A percentile compares a stretch with the other conserved stretches of the same genome.
These are phyloP conservation scores for Rhynchospora pubera DNA, from an alignment of 176 grass and related monocot species.

Conservation along the genomic window DNA sequence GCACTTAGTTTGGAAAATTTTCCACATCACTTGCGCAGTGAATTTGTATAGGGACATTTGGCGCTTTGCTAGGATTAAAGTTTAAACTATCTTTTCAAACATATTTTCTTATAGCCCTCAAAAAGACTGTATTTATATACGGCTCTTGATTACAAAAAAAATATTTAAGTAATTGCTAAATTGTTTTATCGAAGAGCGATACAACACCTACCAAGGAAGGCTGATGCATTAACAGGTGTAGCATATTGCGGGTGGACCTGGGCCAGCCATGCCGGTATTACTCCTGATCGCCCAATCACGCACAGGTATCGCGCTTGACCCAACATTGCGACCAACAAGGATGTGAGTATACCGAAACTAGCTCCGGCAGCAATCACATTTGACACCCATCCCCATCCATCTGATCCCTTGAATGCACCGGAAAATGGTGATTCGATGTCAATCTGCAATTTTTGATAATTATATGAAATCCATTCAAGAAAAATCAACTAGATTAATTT, in stretches of 20 bases:
- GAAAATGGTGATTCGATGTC: slow-evolving; percentile 82
- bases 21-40: neutral
- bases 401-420: slow-evolving; percentile 50
- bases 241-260: slow-evolving; percentile 51
- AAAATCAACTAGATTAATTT: neutral
- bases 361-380: slow-evolving; percentile 74
- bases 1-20: slow-evolving; percentile 3
- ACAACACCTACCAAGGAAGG: slow-evolving; percentile 48
- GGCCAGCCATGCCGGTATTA: slow-evolving; percentile 77
- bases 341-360: slow-evolving; percentile 83
- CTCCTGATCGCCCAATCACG: slow-evolving; percentile 80
- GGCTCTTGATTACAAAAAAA: neutral
- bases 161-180: neutral
- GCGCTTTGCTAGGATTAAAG: neutral
- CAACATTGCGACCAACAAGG: slow-evolving; percentile 84
- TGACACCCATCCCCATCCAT: slow-evolving; percentile 63
- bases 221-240: slow-evolving; percentile 87
- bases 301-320: slow-evolving; percentile 90
- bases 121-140: slow-evolving; percentile 8
- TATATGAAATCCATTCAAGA: neutral
- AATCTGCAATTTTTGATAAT: slow-evolving; percentile 39
- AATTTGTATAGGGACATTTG: neutral
- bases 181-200: neutral
- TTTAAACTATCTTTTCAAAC: neutral
- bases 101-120: neutral